Conservation (phyloP, 768 basidiomycete species). For the Peribolospora kevripleyi region DNA sequence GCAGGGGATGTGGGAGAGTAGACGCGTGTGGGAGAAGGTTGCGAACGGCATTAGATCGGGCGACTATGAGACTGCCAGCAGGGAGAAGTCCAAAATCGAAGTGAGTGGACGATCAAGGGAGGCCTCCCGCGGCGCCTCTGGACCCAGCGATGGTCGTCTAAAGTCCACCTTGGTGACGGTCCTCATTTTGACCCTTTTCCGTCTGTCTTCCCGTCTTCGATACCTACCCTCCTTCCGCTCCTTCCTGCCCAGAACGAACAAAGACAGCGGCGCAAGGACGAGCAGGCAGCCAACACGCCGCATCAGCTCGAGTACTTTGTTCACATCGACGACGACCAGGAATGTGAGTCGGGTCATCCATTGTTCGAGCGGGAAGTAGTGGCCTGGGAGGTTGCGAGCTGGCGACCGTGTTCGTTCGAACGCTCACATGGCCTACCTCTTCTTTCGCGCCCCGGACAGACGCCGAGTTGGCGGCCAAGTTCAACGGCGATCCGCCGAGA, state of each 20-base stretch:
- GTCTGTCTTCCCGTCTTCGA: background rate
- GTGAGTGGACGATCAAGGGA: constrained; percentile 25
- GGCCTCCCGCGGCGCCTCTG: no score
- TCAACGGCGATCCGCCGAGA: no score
- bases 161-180: constrained; percentile 6
- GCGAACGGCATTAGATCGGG: constrained; percentile 74
- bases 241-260: constrained; percentile 48
- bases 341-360: constrained; percentile 30
- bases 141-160: no score
- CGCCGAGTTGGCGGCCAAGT: no score
- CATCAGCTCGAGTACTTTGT: constrained; percentile 63
- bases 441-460: no score
- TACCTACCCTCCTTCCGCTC: background rate
- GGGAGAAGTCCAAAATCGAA: constrained; percentile 78
- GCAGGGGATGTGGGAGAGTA: constrained; percentile 58
- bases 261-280: constrained; percentile 64
- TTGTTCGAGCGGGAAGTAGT: no score
- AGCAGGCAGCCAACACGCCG: constrained; percentile 33
- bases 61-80: constrained; percentile 72
- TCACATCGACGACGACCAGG: constrained; percentile 40
- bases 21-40: constrained; percentile 60
- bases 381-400: no score
- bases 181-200: background rate
- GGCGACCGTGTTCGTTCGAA: no score
- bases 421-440: no score